phyloP scores from a whole-genome alignment of 2,329 filamentous ascomycete genomes.

The Colletotrichum salicis region DNA sequence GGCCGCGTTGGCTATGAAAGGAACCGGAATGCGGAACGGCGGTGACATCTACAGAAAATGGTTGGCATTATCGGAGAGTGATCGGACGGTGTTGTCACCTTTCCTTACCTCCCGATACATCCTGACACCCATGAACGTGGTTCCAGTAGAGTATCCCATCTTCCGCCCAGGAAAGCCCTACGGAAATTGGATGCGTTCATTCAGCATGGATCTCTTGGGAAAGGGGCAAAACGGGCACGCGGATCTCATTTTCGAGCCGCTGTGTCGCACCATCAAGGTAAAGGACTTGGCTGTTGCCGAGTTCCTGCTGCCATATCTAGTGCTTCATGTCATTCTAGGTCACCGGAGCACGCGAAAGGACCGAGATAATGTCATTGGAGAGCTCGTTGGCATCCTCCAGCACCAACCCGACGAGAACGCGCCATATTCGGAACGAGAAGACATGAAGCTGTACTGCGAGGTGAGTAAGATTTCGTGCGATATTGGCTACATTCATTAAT shows the following conservation, averaged over 20 bases:
- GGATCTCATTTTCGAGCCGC: conserved; percentile 80
- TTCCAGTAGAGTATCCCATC: conserved; percentile 77
- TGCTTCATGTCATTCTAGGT: conserved; percentile 83
- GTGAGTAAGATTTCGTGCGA: conserved; percentile 57
- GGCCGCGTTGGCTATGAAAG: conserved; percentile 58
- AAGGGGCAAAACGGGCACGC: conserved; percentile 80
- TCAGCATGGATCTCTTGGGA: conserved; percentile 85
- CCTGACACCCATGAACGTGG: conserved; percentile 70
- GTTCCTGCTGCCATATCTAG: conserved; percentile 89
- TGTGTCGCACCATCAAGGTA: conserved; percentile 83
- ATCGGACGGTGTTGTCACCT: conserved; percentile 85
- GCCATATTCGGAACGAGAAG: conserved; percentile 73
- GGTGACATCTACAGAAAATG: conserved; percentile 78
- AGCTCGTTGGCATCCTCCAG: conserved; percentile 80
- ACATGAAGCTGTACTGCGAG: conserved; percentile 87
- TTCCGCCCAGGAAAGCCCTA: conserved; percentile 77
- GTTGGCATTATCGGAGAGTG: conserved; percentile 78
- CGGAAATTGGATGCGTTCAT: conserved; percentile 81
- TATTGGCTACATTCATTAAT: background rate
- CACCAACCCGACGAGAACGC: conserved; percentile 63
- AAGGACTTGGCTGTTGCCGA: conserved; percentile 88
- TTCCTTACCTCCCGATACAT: conserved; percentile 88
- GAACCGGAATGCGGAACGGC: conserved; percentile 55
- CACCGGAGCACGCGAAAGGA: conserved; percentile 70
- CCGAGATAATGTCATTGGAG: conserved; percentile 72